Percentiles rank a stretch among this genome's conserved stretches.
Evolutionary conservation across 2,329 filamentous ascomycete genomes (phyloP).

Genomic region (Podosphaera xanthii): DNA sequence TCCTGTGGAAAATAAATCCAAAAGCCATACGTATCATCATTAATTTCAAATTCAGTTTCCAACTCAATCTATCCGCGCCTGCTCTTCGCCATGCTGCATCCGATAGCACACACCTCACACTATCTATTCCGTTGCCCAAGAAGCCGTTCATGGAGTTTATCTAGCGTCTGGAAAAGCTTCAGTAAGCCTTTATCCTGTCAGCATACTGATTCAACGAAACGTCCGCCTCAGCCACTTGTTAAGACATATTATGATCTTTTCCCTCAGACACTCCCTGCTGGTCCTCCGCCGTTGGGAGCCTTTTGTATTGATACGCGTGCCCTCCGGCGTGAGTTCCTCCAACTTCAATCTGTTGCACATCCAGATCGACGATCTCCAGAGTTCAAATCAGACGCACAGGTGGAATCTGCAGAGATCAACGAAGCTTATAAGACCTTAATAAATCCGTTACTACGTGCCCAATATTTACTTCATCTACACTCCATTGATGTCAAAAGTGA

Average conservation of each 20-base stretch:
- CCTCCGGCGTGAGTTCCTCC: slow-evolving; percentile 68
- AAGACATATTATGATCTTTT: slow-evolving; percentile 72
- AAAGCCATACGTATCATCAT: too few relatives aligned
- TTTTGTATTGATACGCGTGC: slow-evolving; percentile 51
- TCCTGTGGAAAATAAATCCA: too few relatives aligned
- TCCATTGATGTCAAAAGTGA: slow-evolving; percentile 63
- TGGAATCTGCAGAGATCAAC: slow-evolving; percentile 65
- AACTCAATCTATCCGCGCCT: too few relatives aligned
- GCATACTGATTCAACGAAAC: too few relatives aligned
- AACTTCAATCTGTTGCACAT: slow-evolving; percentile 55
- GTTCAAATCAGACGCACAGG: slow-evolving; percentile 42
- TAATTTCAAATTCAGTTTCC: too few relatives aligned
- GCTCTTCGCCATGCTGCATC: too few relatives aligned
- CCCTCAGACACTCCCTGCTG: slow-evolving; percentile 49
- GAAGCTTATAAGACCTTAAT: slow-evolving; percentile 72
- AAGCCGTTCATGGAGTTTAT: too few relatives aligned
- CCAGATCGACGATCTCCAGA: slow-evolving; percentile 34
- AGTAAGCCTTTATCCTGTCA: too few relatives aligned
- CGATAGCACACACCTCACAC: too few relatives aligned
- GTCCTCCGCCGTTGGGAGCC: slow-evolving; percentile 53
- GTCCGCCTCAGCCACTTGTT: slow-evolving; percentile 1
- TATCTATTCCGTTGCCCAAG: too few relatives aligned
- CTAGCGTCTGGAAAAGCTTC: too few relatives aligned
- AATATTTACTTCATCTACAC: slow-evolving; percentile 54
- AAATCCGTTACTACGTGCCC: slow-evolving; percentile 60